phyloP scores from a whole-genome alignment of 139 green algal species.

The Chlorella sp. region DNA sequence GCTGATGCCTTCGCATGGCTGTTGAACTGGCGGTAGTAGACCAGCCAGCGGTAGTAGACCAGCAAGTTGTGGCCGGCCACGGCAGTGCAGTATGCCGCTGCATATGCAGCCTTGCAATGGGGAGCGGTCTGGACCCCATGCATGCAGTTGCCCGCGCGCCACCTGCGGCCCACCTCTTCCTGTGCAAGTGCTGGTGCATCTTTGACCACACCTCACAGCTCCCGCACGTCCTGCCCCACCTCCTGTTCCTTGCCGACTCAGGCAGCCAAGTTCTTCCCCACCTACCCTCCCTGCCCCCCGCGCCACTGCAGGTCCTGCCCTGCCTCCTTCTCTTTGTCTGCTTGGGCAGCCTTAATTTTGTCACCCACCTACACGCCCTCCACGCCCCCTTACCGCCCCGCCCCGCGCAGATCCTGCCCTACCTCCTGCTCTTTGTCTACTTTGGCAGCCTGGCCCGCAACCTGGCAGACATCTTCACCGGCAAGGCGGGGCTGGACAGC shows the following conservation, averaged over 20 bases:
- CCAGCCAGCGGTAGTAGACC: no score
- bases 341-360: conserved; percentile 11
- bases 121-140: background rate
- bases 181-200: background rate
- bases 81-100: background rate
- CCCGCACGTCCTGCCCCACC: no score
- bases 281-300: background rate
- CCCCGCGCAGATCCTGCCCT: conserved; percentile 41
- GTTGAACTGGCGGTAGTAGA: background rate
- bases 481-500: conserved; percentile 34
- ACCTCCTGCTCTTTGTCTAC: conserved; percentile 74
- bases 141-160: background rate
- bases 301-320: conserved; percentile 16
- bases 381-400: background rate
- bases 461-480: conserved; percentile 62
- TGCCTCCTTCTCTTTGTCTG: background rate
- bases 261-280: background rate
- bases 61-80: no score
- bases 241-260: background rate
- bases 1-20: background rate
- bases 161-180: background rate
- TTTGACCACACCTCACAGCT: background rate
- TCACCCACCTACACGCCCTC: background rate
- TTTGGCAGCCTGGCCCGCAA: conserved; percentile 71
- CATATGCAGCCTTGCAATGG: background rate